Percentiles rank a stretch among this genome's conserved stretches.
Conservation (phyloP, 2,329 filamentous ascomycete genomes). For the Penicillium decumbens region DNA sequence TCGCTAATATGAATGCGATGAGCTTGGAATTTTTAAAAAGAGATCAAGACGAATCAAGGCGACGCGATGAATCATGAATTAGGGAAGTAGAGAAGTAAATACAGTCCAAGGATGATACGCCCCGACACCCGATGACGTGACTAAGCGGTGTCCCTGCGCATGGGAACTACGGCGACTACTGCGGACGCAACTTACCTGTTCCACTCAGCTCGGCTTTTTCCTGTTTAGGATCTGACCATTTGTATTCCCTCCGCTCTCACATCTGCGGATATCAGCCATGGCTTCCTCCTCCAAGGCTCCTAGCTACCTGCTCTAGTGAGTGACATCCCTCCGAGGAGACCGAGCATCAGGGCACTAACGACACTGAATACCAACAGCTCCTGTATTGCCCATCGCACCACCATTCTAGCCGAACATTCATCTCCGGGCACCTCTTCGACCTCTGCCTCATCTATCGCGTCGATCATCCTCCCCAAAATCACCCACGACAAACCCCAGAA, state of each 20-base stretch:
- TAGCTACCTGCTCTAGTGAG: slow-evolving; percentile 70
- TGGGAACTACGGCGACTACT: not conserved
- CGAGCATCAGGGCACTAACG: slow-evolving; percentile 5
- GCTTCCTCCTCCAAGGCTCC: slow-evolving; percentile 64
- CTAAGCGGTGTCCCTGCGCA: slow-evolving; percentile 4
- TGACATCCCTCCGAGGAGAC: slow-evolving; percentile 17
- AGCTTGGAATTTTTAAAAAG: not conserved
- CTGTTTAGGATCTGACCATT: not conserved
- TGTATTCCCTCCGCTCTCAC: not conserved
- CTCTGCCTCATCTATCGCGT: slow-evolving; percentile 82
- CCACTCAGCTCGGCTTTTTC: not conserved
- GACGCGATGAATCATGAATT: no score
- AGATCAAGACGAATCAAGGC: not conserved
- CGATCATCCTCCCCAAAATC: slow-evolving; percentile 93
- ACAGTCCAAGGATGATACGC: no score
- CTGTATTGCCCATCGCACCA: slow-evolving; percentile 89
- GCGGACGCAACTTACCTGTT: not conserved
- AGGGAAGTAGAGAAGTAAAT: no score
- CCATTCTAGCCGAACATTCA: slow-evolving; percentile 89
- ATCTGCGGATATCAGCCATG: slow-evolving; percentile 45
- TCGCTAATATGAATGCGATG: not conserved
- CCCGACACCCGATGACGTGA: slow-evolving; percentile 1
- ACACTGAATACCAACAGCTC: slow-evolving; percentile 52
- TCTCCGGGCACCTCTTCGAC: slow-evolving; percentile 76
- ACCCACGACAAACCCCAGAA: slow-evolving; percentile 74